Evolutionary conservation across 192 early-diverging fungal species (phyloP), one percentile per base, ranked within the genome.

Genomic region (Cetraspora pellucida): DNA sequence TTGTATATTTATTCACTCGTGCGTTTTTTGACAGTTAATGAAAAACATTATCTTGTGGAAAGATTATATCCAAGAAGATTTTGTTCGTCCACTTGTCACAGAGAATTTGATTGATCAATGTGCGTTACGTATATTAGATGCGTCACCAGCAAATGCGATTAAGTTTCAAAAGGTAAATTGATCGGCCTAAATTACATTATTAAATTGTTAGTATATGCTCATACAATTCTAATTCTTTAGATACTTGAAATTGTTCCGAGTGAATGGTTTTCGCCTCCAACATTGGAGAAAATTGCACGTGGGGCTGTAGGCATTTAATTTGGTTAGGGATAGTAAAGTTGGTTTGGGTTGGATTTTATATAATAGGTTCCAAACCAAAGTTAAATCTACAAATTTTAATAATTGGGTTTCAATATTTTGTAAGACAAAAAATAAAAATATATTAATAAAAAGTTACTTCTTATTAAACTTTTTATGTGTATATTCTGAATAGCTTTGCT

Each of bases 281-380:
- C n/a, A n/a, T n/a, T 72, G 30, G 70, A 72, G 57, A 57, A 10
- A 55, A 72, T 72, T 17, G 70, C 70, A 55, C 70, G 70, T 21
- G 30, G 54, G 11, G 70, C 70, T 72, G 54, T 28, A 28, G 70
- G 70, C 8, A 55, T 57, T 55, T 72, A 65, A 65, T 43, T 28
- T 13, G n/a, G n/a, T n/a, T n/a, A n/a, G n/a, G n/a, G n/a, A n/a
- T n/a, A n/a, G n/a, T n/a, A n/a, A n/a, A n/a, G n/a, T n/a, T n/a
- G n/a, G n/a, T n/a, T n/a, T n/a, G n/a, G n/a, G n/a, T n/a, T n/a
- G n/a, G n/a, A n/a, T n/a, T n/a, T n/a, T n/a, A n/a, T n/a, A n/a
- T n/a, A n/a, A n/a, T n/a, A n/a, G n/a, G n/a, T n/a, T n/a, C n/a
- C n/a, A n/a, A n/a, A n/a, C n/a, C n/a, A n/a, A n/a, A n/a, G n/a